Base-by-base conservation (phyloP, 306 rosid species). In the Vachellia pachyceras region DNA sequence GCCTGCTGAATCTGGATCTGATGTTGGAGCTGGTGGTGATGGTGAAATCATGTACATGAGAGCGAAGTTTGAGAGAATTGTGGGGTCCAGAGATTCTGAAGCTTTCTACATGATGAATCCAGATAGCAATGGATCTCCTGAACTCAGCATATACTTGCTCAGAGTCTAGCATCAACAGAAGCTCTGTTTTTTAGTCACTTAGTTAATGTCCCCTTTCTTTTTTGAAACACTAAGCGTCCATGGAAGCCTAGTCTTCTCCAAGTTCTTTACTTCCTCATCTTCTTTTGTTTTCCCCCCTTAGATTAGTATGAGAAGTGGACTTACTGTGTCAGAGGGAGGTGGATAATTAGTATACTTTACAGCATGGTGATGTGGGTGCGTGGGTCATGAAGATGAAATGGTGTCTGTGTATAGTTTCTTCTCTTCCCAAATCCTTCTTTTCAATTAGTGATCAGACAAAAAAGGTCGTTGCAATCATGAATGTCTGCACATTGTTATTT, bases 61-160 rank as follows among this genome's bases (percentile, higher is more conserved):
- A 55, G 99, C 98, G 13, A 92, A 94, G 90, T 96, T 96, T 83
- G 99, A 96, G 92, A 90, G 99, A 79, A 89, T 96, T 79, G 97
- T 96, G 47, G 99, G 99, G 75, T 96, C 99, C 6, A 90, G 97
- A 86, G 99, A 96, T 75, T 96, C 99, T 72, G 99, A 96, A 69
- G 99, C 98, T 77, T 96, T 96, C 88, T 96, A 96, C 75, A 96
- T 96, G 99, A 96, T 96, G 98, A 96, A 96, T 77, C 99, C 99
- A 20, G 98, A 96, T 71, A 93, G 93, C 82, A 96, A 96, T 83
- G 99, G 99, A 33, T 94, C 98, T 74, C 98, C 99, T 74, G 99
- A 96, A 63, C 99, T 96, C 60, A 96, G 99, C 75, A 75, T 96
- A 83, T 96, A 96, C 76, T 83, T 96, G 92, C 97, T 96, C 54